These are phyloP conservation scores for Colletotrichum theobromicola DNA, from an alignment of 2,329 filamentous ascomycete species.

Conservation along the genomic window DNA sequence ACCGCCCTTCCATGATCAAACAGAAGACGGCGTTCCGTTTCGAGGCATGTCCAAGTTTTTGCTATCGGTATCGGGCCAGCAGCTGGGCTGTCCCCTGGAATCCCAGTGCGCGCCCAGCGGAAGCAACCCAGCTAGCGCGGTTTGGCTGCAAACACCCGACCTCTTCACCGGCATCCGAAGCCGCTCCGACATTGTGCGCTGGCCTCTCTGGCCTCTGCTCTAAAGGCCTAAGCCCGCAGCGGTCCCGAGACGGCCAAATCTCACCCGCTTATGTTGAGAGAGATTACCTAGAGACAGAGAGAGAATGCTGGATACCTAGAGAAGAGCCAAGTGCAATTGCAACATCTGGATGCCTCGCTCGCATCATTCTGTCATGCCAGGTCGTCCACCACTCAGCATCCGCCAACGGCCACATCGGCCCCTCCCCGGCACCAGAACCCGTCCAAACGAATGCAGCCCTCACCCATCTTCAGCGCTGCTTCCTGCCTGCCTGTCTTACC, in stretches of 20 bases:
- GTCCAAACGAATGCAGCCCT: background rate
- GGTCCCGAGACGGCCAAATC: constrained; percentile 17
- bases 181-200: background rate
- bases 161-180: background rate
- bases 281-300: background rate
- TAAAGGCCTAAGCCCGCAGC: background rate
- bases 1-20: background rate
- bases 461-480: background rate
- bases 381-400: background rate
- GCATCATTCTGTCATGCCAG: background rate
- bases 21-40: background rate
- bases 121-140: background rate
- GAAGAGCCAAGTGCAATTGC: background rate
- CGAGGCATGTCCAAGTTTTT: background rate
- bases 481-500: background rate
- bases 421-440: background rate
- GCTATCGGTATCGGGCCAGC: background rate
- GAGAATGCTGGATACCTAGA: background rate
- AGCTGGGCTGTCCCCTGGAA: background rate
- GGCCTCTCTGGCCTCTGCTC: background rate
- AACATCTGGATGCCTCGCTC: constrained; percentile 9
- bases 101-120: background rate
- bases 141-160: background rate
- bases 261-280: background rate
- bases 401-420: background rate